Percentiles rank a stretch among this genome's conserved stretches.
These are phyloP conservation scores for Botryotinia narcissicola DNA, from an alignment of 2,329 filamentous ascomycete species.

Conservation along the genomic window DNA sequence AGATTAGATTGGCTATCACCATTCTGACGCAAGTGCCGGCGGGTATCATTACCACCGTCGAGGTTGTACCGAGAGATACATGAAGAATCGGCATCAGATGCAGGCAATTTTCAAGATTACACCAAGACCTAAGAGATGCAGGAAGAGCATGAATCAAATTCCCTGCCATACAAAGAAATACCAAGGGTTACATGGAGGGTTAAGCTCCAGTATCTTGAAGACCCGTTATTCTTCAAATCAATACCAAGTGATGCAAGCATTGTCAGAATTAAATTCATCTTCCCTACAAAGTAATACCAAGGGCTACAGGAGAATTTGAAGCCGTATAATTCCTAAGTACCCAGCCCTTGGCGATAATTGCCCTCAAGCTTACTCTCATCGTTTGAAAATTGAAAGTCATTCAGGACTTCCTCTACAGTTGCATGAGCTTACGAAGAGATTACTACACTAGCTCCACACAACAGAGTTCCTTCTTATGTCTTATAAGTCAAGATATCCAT, in stretches of 20 bases:
- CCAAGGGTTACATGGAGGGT: constrained; percentile 1
- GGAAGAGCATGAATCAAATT: constrained; percentile 1
- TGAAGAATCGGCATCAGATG: constrained; percentile 2
- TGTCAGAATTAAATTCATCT: background rate
- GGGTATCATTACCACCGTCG: background rate
- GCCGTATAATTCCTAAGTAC: constrained; percentile 15
- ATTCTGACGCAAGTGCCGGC: background rate
- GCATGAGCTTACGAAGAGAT: background rate
- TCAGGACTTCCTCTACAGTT: background rate
- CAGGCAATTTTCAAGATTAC: background rate
- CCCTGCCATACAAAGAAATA: background rate
- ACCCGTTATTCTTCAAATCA: background rate
- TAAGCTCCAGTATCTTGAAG: background rate
- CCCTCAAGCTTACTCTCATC: background rate
- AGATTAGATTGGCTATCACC: constrained; percentile 9
- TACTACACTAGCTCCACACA: background rate
- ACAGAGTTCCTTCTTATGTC: background rate
- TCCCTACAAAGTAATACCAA: constrained; percentile 7
- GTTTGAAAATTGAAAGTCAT: background rate
- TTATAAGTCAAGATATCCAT: background rate
- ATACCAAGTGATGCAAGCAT: constrained; percentile 4
- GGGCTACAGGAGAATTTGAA: constrained; percentile 1
- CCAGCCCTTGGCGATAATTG: constrained; percentile 17
- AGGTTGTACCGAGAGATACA: constrained; percentile 1
- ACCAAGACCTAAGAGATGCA: constrained; percentile 7